Evolutionary conservation across 1,139 yeast genomes (phyloP).

Genomic region (Taiozyma onychis): DNA sequence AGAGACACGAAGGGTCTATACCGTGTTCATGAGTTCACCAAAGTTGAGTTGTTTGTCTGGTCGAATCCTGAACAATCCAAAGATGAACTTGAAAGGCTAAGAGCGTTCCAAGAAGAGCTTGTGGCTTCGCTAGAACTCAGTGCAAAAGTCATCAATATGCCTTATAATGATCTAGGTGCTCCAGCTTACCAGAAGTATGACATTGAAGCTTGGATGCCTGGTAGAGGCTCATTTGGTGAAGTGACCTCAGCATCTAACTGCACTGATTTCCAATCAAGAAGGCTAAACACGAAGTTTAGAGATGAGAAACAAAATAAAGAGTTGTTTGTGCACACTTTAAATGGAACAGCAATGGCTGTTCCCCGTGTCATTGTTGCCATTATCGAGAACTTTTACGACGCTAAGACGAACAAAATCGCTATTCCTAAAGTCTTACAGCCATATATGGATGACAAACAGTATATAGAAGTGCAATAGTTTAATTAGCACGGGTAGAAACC

Average conservation of each 20-base stretch:
- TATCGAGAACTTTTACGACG: constrained; percentile 77
- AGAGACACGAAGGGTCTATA: constrained; percentile 88
- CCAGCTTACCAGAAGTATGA: constrained; percentile 92
- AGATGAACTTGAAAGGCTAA: constrained; percentile 53
- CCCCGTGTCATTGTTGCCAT: constrained; percentile 89
- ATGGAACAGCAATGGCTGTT: constrained; percentile 95
- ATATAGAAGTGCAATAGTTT: constrained; percentile 8
- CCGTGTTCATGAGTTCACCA: constrained; percentile 96
- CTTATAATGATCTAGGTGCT: constrained; percentile 85
- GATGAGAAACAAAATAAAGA: constrained; percentile 30
- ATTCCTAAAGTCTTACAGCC: constrained; percentile 68
- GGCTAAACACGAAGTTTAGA: constrained; percentile 61
- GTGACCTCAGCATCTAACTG: constrained; percentile 89
- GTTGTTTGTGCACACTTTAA: constrained; percentile 71
- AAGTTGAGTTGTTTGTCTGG: constrained; percentile 90
- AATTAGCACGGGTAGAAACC: neutral
- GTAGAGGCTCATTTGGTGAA: constrained; percentile 91
- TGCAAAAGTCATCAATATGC: constrained; percentile 85
- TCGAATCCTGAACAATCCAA: constrained; percentile 41
- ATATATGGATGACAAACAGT: constrained; percentile 51
- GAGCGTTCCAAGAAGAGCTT: constrained; percentile 59
- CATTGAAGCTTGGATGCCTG: constrained; percentile 99
- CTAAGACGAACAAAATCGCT: constrained; percentile 42
- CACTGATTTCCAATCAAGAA: constrained; percentile 83
- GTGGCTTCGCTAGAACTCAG: constrained; percentile 64